These are phyloP conservation scores for Tuber microsphaerosporum DNA, from an alignment of 495 filamentous ascomycete genomes.

Conservation along the genomic window DNA sequence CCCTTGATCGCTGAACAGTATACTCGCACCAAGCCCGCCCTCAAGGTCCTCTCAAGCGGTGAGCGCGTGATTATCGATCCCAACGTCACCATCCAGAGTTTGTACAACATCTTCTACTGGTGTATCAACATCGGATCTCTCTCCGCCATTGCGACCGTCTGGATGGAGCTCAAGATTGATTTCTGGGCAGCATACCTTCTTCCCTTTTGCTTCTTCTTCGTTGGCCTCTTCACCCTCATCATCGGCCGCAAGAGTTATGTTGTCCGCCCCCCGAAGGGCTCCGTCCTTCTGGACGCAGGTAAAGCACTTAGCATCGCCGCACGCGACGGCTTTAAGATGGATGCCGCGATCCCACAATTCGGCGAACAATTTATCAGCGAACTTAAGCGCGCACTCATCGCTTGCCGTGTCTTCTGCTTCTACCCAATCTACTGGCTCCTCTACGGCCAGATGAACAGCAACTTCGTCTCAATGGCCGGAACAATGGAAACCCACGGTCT, in stretches of 20 bases:
- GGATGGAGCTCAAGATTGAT: constrained; percentile 46
- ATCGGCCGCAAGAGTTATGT: constrained; percentile 42
- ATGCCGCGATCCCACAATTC: constrained; percentile 58
- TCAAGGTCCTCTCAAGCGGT: constrained; percentile 47
- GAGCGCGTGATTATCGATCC: constrained; percentile 56
- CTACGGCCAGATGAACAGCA: constrained; percentile 51
- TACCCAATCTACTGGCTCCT: constrained; percentile 64
- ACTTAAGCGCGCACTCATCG: constrained; percentile 53
- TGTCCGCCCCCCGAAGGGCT: constrained; percentile 44
- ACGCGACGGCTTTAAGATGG: constrained; percentile 53
- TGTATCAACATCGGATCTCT: constrained; percentile 52
- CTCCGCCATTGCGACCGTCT: constrained; percentile 46
- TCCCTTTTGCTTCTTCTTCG: constrained; percentile 50
- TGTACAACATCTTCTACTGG: constrained; percentile 61
- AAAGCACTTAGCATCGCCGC: constrained; percentile 51
- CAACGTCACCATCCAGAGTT: constrained; percentile 54
- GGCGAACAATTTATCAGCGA: constrained; percentile 56
- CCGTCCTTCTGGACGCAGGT: constrained; percentile 45
- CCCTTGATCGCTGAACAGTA: constrained; percentile 57
- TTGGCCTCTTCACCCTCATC: constrained; percentile 43
- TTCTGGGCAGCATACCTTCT: constrained; percentile 50
- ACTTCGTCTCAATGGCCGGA: constrained; percentile 52
- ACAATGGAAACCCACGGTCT: constrained; percentile 49
- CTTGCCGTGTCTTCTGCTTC: constrained; percentile 54
- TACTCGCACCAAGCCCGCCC: constrained; percentile 46